Evolutionary conservation across 345 rosid species (phyloP), one percentile per base, ranked within the genome.

Genomic region (Ailanthus altissimus): DNA sequence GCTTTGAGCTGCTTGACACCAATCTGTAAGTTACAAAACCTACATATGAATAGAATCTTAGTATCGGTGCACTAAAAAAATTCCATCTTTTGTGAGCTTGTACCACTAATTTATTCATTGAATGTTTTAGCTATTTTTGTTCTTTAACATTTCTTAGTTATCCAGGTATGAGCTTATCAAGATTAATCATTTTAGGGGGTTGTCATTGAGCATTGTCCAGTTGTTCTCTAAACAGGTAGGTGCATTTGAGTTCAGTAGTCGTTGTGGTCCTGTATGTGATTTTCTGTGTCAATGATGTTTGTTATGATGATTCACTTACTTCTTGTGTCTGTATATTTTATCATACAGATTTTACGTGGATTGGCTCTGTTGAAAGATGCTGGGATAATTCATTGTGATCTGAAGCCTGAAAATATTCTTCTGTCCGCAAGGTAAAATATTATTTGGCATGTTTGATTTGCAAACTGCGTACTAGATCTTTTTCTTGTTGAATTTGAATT

Each of bases 351-450:
- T 86, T 85, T 97, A 85, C 86, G 83, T 75, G 99, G 98, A 40
- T 75, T 97, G 84, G 95, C 92, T 83, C 85, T 94, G 70, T 76
- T 97, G 82, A 97, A 94, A 90, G 98, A 91, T 87, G 99, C 94
- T 79, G 93, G 95, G 68, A 89, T 97, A 74, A 97, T 97, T 79
- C 98, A 94, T 76, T 97, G 99, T 83, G 99, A 97, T 90, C 82
- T 97, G 86, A 97, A 97, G 88, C 99, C 99, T 50, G 98, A 97
- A 81, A 97, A 97, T 76, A 94, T 97, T 86, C 98, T 97, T 83
- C 83, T 97, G 45, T 92, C 97, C 81, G 81, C 97, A 68, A 94
- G 99, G 99, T 94, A 62, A 80, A 75, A 74, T 84, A 49, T 72
- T 81, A 73, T 75, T 77, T 78, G 73, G 72, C 43, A 71, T 67